Base-by-base conservation (phyloP, 2,329 filamentous ascomycete species). In the Blastomyces gilchristii region DNA sequence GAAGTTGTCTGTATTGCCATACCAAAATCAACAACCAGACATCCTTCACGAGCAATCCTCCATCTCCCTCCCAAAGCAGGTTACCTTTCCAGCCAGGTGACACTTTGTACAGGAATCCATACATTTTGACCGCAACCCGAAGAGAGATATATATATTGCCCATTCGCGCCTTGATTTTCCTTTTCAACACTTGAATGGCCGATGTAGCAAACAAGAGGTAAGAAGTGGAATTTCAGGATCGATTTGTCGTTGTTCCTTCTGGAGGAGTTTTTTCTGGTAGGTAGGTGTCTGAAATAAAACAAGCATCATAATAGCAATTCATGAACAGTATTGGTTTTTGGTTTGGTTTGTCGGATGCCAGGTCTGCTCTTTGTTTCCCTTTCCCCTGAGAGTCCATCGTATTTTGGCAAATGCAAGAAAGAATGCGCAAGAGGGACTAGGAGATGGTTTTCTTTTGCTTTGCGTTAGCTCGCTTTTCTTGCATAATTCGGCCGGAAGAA, bases 341-440 rank as follows among this genome's bases (percentile, higher is more conserved):
- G 71, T 79, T 25, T 39, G 16, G 79, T 78, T 82, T 80, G 87
- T 85, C 84, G 88, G 87, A 89, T 89, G 90, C 87, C 87, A 87
- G 87, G 89, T 87, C 86, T 87, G 86, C 85, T 75, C 76, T 77
- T 76, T 56, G 58, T 61, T 62, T 61, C 62, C 52, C 43, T 58
- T 60, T 41, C 81, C 79, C 78, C 81, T 76, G 81, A 79, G 80
- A 78, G 77, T 79, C 80, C 77, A 80, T 79, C 79, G 78, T 18
- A 39, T 39, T 39, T 12, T 56, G 8, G 53, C n/a, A 81, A 81
- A 80, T 71, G 49, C 3, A 52, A 66, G 68, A 64, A 62, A 68
- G 43, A 64, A 65, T 63, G 49, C 58, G 58, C 60, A 57, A 64
- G 61, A 67, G 62, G 63, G 59, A 62, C 62, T 62, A 49, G 63